phyloP scores from a whole-genome alignment of 2,329 filamentous ascomycete species.

The Tolypocladium sp. region DNA sequence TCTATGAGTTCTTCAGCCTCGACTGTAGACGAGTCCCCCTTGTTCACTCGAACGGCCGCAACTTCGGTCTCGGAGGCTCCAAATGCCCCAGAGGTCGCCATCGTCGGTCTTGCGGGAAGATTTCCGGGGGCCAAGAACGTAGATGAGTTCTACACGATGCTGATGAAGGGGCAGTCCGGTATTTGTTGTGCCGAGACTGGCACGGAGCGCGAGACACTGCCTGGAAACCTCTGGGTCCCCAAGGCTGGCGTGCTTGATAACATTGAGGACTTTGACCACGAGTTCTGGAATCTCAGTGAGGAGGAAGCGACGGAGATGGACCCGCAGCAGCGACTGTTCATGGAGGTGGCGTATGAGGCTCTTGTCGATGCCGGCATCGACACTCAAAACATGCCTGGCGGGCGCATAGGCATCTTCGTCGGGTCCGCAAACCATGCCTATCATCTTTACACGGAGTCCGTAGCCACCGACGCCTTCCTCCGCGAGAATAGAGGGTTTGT shows the following conservation, averaged over 20 bases:
- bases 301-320: constrained; percentile 8
- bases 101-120: constrained; percentile 4
- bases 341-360: constrained; percentile 4
- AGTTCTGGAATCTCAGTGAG: constrained; percentile 5
- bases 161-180: constrained; percentile 3
- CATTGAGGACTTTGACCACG: constrained; percentile 5
- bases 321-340: constrained; percentile 4
- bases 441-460: constrained; percentile 5
- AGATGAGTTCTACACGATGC: constrained; percentile 5
- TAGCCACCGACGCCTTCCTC: constrained; percentile 3
- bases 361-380: constrained; percentile 2
- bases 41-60: constrained; percentile 3
- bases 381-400: neutral
- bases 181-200: neutral
- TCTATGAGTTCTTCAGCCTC: neutral
- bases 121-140: constrained; percentile 4
- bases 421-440: constrained; percentile 3
- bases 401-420: constrained; percentile 2
- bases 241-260: constrained; percentile 3
- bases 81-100: constrained; percentile 1
- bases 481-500: constrained; percentile 4
- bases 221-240: constrained; percentile 7
- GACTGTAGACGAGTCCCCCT: neutral
- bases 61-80: constrained; percentile 6
- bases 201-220: constrained; percentile 1